Conservation (phyloP, 345 rosid genomes). For the Noccaea bulbosa region DNA sequence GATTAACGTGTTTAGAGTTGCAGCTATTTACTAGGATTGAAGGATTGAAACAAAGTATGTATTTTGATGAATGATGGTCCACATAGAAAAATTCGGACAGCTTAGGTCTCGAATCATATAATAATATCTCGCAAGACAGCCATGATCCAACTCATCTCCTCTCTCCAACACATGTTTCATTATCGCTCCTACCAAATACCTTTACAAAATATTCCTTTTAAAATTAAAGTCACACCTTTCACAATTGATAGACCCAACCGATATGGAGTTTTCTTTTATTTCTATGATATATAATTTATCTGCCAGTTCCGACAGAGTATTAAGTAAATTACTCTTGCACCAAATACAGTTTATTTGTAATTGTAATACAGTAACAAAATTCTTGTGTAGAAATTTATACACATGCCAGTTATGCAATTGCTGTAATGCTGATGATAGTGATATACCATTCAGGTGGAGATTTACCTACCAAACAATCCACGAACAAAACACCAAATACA, state of each 20-base stretch:
- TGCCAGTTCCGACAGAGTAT: neutral
- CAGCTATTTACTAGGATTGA: slow-evolving; percentile 14
- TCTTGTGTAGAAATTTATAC: neutral
- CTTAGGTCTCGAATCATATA: slow-evolving; percentile 29
- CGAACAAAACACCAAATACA: neutral
- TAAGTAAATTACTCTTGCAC: neutral
- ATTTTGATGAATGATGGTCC: slow-evolving; percentile 27
- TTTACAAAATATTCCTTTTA: neutral
- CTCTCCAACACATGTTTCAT: slow-evolving; percentile 43
- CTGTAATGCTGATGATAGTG: slow-evolving; percentile 16
- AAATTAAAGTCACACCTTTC: slow-evolving; percentile 2
- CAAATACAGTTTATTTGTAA: neutral
- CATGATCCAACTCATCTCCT: slow-evolving; percentile 35
- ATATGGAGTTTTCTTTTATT: neutral
- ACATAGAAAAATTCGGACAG: slow-evolving; percentile 31
- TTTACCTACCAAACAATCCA: slow-evolving; percentile 29
- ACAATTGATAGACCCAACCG: neutral
- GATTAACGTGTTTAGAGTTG: slow-evolving; percentile 2
- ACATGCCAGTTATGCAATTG: neutral
- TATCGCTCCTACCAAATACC: slow-evolving; percentile 33
- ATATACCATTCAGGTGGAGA: neutral
- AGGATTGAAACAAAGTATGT: slow-evolving; percentile 3
- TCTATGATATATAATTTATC: neutral
- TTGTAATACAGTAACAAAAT: neutral
- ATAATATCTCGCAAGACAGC: slow-evolving; percentile 40